phyloP scores from a whole-genome alignment of 768 basidiomycete species.

The Lactarius psammicola region DNA sequence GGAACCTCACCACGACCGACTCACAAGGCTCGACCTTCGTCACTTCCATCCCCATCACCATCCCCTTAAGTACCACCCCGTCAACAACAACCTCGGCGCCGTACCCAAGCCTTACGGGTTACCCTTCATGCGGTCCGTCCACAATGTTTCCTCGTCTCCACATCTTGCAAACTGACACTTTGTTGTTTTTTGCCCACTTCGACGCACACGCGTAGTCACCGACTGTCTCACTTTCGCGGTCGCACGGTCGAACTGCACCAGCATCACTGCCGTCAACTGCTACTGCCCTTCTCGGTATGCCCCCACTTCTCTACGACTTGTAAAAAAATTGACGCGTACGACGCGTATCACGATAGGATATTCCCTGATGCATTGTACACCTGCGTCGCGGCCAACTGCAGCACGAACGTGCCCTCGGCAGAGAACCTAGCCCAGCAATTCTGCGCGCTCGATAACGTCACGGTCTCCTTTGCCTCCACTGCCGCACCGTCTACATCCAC shows the following conservation, averaged over 20 bases:
- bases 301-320: neutral
- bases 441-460: constrained; percentile 42
- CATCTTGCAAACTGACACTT: neutral
- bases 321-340: no score
- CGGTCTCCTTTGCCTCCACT: constrained; percentile 41
- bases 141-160: neutral
- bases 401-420: constrained; percentile 39
- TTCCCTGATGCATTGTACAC: constrained; percentile 41
- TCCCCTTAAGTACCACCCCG: constrained; percentile 3
- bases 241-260: constrained; percentile 42
- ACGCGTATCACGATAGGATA: constrained; percentile 23
- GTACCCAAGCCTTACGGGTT: constrained; percentile 20
- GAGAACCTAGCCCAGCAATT: constrained; percentile 49
- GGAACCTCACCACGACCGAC: constrained; percentile 24
- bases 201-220: constrained; percentile 41
- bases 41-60: constrained; percentile 26
- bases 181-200: neutral
- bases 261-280: constrained; percentile 48
- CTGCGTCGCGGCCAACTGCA: constrained; percentile 42
- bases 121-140: constrained; percentile 24
- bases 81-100: constrained; percentile 16
- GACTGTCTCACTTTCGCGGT: constrained; percentile 45
- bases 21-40: constrained; percentile 24
- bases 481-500: constrained; percentile 27
- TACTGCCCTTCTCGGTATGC: constrained; percentile 44